These are phyloP conservation scores for Hygrophila difformis DNA, from an alignment of 257 asterid species.

Conservation along the genomic window DNA sequence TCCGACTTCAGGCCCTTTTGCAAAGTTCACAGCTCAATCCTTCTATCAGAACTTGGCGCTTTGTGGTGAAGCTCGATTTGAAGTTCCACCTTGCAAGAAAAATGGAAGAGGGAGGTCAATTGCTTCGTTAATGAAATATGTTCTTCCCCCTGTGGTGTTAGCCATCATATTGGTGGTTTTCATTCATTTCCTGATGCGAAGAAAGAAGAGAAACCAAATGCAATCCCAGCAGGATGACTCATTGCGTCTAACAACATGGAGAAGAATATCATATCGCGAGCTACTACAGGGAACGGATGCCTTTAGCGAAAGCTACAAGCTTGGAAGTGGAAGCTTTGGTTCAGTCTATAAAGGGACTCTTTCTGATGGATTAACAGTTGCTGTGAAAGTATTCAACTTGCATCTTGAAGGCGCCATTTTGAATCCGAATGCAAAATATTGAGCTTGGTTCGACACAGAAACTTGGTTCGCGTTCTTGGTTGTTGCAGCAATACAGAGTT, in stretches of 20 bases:
- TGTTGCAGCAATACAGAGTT: conserved; percentile 20
- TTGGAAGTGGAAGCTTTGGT: conserved; percentile 29
- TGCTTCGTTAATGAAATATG: conserved; percentile 8
- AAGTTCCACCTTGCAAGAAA: conserved; percentile 17
- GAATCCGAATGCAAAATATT: conserved; percentile 22
- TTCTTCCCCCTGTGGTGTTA: conserved; percentile 1
- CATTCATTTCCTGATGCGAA: background rate
- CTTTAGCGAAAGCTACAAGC: conserved; percentile 21
- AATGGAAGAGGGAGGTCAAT: background rate
- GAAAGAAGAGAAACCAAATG: background rate
- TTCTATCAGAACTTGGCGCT: conserved; percentile 19
- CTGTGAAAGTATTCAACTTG: conserved; percentile 26
- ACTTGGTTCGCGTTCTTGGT: conserved; percentile 22
- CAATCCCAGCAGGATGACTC: background rate
- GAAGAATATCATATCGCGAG: conserved; percentile 19
- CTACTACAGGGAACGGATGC: conserved; percentile 16
- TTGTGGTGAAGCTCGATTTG: conserved; percentile 17
- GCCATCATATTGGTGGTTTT: background rate
- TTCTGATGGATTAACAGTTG: conserved; percentile 22
- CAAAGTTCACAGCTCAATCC: conserved; percentile 24
- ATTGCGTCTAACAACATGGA: conserved; percentile 5
- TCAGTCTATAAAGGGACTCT: conserved; percentile 21
- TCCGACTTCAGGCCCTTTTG: conserved; percentile 19
- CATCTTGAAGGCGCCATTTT: conserved; percentile 17
- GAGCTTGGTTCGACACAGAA: conserved; percentile 22